These are phyloP conservation scores for Meyerozyma elateridarum DNA, from an alignment of 1,139 yeast genomes.

Conservation along the genomic window DNA sequence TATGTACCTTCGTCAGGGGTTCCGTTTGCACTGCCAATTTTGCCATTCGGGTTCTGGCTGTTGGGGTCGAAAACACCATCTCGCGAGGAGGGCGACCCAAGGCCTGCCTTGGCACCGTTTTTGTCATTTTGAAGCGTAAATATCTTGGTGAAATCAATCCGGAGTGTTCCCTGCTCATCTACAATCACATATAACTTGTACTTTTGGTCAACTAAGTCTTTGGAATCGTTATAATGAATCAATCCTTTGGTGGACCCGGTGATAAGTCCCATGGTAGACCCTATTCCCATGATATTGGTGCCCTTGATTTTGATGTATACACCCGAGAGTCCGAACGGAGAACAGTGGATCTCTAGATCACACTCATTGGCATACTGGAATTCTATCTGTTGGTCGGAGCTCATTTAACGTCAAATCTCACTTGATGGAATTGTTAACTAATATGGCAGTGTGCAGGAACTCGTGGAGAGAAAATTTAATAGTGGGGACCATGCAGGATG, in stretches of 20 bases:
- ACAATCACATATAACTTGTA: constrained; percentile 50
- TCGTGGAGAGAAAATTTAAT: too few relatives aligned
- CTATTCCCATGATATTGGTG: constrained; percentile 51
- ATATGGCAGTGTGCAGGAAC: too few relatives aligned
- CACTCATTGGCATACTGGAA: constrained; percentile 50
- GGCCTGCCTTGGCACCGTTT: constrained; percentile 10
- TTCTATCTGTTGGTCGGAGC: constrained; percentile 18
- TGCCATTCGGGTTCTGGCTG: constrained; percentile 7
- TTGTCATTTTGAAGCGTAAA: constrained; percentile 20
- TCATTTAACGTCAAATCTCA: too few relatives aligned
- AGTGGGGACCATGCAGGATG: too few relatives aligned
- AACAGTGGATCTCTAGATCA: constrained; percentile 52
- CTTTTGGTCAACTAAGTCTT: constrained; percentile 44
- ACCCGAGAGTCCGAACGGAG: constrained; percentile 57
- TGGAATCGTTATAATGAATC: constrained; percentile 47
- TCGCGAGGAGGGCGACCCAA: too few relatives aligned
- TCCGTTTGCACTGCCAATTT: constrained; percentile 5
- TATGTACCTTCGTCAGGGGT: constrained; percentile 11
- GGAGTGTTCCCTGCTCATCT: constrained; percentile 43
- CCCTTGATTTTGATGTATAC: constrained; percentile 49
- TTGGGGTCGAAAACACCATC: constrained; percentile 6
- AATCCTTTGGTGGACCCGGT: constrained; percentile 50
- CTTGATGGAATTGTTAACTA: too few relatives aligned
- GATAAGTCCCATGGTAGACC: constrained; percentile 54
- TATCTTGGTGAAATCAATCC: constrained; percentile 52